Percentiles rank a stretch among this genome's conserved stretches.
These are phyloP conservation scores for Stereocaulon alpinum DNA, from an alignment of 495 filamentous ascomycete species.

Conservation along the genomic window DNA sequence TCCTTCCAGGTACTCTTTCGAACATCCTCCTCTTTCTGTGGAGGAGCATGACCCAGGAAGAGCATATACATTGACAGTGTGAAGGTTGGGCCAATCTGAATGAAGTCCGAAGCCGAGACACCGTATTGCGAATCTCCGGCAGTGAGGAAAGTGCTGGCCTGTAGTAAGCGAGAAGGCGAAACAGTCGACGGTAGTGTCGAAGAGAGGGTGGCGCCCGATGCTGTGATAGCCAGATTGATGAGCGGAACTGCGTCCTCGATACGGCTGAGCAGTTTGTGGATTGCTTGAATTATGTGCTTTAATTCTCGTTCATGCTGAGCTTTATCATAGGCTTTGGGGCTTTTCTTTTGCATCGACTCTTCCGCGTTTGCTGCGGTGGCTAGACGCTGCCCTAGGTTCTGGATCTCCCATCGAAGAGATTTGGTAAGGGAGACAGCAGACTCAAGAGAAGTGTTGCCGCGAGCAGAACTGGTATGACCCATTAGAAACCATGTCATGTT, in stretches of 20 bases:
- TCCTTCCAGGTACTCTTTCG: slow-evolving; percentile 92
- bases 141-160: slow-evolving; percentile 87
- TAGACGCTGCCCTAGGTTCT: slow-evolving; percentile 68
- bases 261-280: slow-evolving; percentile 59
- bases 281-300: slow-evolving; percentile 59
- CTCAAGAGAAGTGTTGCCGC: slow-evolving; percentile 91
- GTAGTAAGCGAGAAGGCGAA: slow-evolving; percentile 81
- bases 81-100: slow-evolving; percentile 85
- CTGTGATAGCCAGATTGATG: slow-evolving; percentile 90
- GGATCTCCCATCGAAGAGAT: slow-evolving; percentile 77
- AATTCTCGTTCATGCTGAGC: slow-evolving; percentile 49
- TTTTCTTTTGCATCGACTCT: slow-evolving; percentile 44
- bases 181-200: slow-evolving; percentile 70
- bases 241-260: slow-evolving; percentile 93
- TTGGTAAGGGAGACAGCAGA: slow-evolving; percentile 81
- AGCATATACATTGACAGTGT: slow-evolving; percentile 93
- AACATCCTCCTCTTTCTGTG: slow-evolving; percentile 50
- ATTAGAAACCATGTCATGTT: slow-evolving; percentile 14
- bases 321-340: slow-evolving; percentile 38
- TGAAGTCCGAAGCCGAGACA: slow-evolving; percentile 47
- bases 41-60: slow-evolving; percentile 68
- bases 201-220: slow-evolving; percentile 79
- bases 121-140: slow-evolving; percentile 80
- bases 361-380: slow-evolving; percentile 57
- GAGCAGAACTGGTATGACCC: slow-evolving; percentile 50